Evolutionary conservation across 202 grass and related monocot genomes (phyloP).

Genomic region (Dendrocalamus latiflorus): DNA sequence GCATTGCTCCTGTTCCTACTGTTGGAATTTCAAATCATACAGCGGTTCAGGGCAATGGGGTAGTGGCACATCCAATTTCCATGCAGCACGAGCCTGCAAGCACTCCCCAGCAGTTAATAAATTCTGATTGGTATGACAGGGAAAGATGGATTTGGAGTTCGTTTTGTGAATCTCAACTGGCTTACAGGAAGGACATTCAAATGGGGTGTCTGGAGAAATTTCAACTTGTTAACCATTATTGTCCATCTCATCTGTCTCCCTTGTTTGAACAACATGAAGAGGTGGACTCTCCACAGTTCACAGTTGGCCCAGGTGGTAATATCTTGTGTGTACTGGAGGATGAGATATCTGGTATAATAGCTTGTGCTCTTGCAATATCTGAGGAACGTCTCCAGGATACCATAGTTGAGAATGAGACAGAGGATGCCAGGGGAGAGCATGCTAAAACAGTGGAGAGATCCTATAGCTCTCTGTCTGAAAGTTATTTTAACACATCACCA

Average conservation of each 20-base stretch:
- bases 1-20: no score
- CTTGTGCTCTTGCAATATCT: conserved; percentile 63
- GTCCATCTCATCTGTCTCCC: conserved; percentile 49
- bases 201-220: conserved; percentile 50
- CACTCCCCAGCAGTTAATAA: conserved; percentile 28
- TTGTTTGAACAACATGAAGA: conserved; percentile 49
- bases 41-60: conserved; percentile 23
- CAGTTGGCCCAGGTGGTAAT: conserved; percentile 58
- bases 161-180: conserved; percentile 49
- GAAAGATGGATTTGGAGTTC: conserved; percentile 69
- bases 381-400: conserved; percentile 38
- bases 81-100: conserved; percentile 23
- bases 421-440: conserved; percentile 38
- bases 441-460: conserved; percentile 58
- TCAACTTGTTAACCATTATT: conserved; percentile 52
- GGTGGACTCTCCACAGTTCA: conserved; percentile 40
- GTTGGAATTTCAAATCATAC: conserved; percentile 15
- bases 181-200: conserved; percentile 49
- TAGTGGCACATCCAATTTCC: conserved; percentile 7
- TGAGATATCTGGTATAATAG: conserved; percentile 98
- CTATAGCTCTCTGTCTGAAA: conserved; percentile 54
- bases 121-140: conserved; percentile 38
- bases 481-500: conserved; percentile 42
- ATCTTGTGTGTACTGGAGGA: conserved; percentile 63
- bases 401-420: conserved; percentile 33